A percentile compares a stretch with the other conserved stretches of the same genome.
phyloP scores from a whole-genome alignment of 352 stramenopile genomes.

The Pythium rhizo-oryzae region DNA sequence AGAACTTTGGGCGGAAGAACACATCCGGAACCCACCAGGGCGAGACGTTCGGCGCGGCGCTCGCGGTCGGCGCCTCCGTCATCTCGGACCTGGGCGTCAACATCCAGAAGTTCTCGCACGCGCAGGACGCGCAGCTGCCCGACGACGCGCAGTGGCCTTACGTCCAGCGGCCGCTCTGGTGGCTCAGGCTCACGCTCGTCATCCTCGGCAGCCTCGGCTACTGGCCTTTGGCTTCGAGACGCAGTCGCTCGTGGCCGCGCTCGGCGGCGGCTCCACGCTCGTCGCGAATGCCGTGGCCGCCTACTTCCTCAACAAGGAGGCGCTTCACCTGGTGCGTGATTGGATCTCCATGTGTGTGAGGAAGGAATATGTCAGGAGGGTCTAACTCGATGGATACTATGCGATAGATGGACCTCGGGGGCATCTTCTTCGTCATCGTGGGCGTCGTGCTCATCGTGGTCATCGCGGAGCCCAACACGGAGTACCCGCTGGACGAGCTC shows the following conservation, averaged over 20 bases:
- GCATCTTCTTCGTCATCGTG: constrained; percentile 86
- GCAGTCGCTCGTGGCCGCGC: constrained; percentile 84
- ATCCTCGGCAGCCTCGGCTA: constrained; percentile 84
- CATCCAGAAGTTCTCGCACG: constrained; percentile 90
- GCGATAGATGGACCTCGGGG: constrained; percentile 70
- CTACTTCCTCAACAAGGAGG: constrained; percentile 84
- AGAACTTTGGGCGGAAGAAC: constrained; percentile 1
- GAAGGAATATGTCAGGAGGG: neutral
- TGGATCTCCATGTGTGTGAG: neutral
- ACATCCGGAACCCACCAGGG: constrained; percentile 29
- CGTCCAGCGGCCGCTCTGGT: constrained; percentile 88
- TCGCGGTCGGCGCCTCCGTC: constrained; percentile 81
- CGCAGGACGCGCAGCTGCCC: constrained; percentile 49
- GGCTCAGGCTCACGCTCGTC: constrained; percentile 78
- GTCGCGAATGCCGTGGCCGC: constrained; percentile 89
- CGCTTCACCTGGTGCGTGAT: constrained; percentile 58
- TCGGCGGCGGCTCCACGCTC: constrained; percentile 85
- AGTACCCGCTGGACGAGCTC: constrained; percentile 86
- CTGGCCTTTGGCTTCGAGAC: constrained; percentile 90
- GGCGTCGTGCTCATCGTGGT: constrained; percentile 87
- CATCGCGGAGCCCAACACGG: constrained; percentile 83
- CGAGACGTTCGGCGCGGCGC: constrained; percentile 79
- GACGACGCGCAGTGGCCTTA: constrained; percentile 66
- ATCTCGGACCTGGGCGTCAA: constrained; percentile 91
- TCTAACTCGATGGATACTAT: neutral